Evolutionary conservation across 2,329 filamentous ascomycete genomes (phyloP), one percentile per base, ranked within the genome.

Genomic region (Apiospora malaysiana): DNA sequence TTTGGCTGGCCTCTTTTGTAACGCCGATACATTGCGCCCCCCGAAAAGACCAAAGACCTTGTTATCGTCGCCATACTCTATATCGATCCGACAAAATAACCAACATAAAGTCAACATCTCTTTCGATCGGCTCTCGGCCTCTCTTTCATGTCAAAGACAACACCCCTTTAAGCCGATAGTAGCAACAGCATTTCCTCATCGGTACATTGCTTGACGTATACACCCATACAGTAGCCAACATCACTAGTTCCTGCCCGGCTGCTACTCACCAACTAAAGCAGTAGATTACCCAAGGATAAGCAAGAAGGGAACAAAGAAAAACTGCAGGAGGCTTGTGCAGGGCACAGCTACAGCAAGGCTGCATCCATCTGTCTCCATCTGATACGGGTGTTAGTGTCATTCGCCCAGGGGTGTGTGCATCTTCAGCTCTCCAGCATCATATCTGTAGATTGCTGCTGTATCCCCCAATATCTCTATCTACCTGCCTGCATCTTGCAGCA

Each of bases 281-380:
- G 56, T 63, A 40, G 32, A 63, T 14, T 40, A 25, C 43, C 12
- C 25, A 27, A 47, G 66, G 40, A 12, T 18, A 43, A 25, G 42
- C 9, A 27, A 67, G 21, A 37, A 4, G 46, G 66, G 32, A n/a
- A 23, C 43, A 37, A 68, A 47, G 32, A 37, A 68, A 37, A 37
- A 4, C 37, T 47, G 56, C 32, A 63, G 40, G 56, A 40, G 56
- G 66, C 66, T 68, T 47, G 43, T 47, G 43, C 66, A 68, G 66
- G 18, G 21, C 43, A 47, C 66, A 68, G 66, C 43, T 47, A 47
- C 66, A 68, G 46, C 43, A 45, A 68, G 66, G 66, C 66, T 68
- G 66, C 32, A 47, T 68, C 66, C 23, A 32, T 25, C 25, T 68
- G 56, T 47, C 66, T 47, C 66, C 66, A 68, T 47, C 66, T 47